A percentile compares a stretch with the other conserved stretches of the same genome.
Evolutionary conservation across 2,329 filamentous ascomycete genomes (phyloP).

Genomic region (Bipolaris victoriae): DNA sequence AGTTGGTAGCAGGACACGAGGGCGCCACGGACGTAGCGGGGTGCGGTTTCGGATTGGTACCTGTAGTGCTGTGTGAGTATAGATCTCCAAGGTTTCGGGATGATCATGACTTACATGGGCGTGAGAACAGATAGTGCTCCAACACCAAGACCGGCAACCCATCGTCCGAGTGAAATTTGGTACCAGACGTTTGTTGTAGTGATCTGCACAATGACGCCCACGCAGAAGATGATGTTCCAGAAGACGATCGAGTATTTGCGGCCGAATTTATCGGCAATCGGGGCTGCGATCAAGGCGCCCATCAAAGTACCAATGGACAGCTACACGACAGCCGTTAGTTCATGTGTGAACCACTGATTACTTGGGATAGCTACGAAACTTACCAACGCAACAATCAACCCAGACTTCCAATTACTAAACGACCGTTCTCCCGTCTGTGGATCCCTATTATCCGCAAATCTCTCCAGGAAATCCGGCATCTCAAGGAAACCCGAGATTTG

Average conservation of each 20-base stretch:
- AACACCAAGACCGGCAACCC: conserved; percentile 70
- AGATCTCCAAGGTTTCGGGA: no score
- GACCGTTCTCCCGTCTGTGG: conserved; percentile 25
- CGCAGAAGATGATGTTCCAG: conserved; percentile 66
- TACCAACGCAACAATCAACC: conserved; percentile 45
- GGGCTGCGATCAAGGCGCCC: conserved; percentile 66
- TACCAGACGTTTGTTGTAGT: conserved; percentile 63
- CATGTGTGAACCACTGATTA: neutral
- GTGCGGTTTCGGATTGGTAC: conserved; percentile 71
- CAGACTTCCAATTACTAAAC: conserved; percentile 43
- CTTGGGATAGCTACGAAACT: conserved; percentile 7
- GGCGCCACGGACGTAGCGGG: conserved; percentile 67
- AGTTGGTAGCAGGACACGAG: conserved; percentile 70
- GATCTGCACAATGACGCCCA: conserved; percentile 71
- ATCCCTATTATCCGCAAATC: conserved; percentile 36
- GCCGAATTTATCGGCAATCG: conserved; percentile 66
- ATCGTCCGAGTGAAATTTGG: conserved; percentile 68
- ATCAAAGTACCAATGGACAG: conserved; percentile 78
- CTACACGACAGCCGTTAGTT: conserved; percentile 14
- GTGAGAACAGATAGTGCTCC: conserved; percentile 66
- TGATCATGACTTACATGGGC: conserved; percentile 49
- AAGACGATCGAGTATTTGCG: conserved; percentile 67
- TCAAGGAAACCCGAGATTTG: conserved; percentile 48
- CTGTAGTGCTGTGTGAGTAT: no score
- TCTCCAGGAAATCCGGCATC: conserved; percentile 43